Conservation (phyloP, 352 stramenopile genomes). For the Pythium oligandrum region DNA sequence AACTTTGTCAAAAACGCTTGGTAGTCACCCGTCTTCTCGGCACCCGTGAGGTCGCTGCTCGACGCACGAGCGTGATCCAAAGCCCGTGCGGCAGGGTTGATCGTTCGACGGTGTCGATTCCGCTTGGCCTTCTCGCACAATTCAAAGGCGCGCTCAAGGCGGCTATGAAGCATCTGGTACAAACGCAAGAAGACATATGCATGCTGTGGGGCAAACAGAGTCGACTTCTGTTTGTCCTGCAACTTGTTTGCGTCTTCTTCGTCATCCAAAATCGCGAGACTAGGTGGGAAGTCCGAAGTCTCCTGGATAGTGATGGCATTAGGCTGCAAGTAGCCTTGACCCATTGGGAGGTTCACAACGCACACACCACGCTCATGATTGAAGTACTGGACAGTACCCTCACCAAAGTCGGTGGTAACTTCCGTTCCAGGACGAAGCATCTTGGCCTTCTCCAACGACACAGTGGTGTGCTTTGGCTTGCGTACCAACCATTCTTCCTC, state of each 20-base stretch:
- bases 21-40: constrained; percentile 84
- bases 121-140: constrained; percentile 86
- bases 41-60: constrained; percentile 31
- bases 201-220: constrained; percentile 81
- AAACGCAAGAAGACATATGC: constrained; percentile 87
- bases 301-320: constrained; percentile 75
- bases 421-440: constrained; percentile 59
- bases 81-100: constrained; percentile 79
- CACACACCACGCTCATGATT: constrained; percentile 56
- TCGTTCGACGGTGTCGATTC: constrained; percentile 79
- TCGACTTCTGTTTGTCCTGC: constrained; percentile 34
- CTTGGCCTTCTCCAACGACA: constrained; percentile 64
- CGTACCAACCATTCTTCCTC: constrained; percentile 80
- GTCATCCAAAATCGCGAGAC: constrained; percentile 60
- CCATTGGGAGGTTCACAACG: constrained; percentile 60
- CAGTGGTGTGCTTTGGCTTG: constrained; percentile 62
- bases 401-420: constrained; percentile 75
- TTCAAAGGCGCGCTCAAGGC: constrained; percentile 74
- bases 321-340: constrained; percentile 71
- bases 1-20: constrained; percentile 83
- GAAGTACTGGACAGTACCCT: constrained; percentile 78
- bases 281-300: constrained; percentile 64
- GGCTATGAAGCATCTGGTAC: constrained; percentile 86
- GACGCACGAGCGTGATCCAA: constrained; percentile 70
- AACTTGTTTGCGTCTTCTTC: constrained; percentile 38